Conservation (phyloP, 768 basidiomycete species). For the Asterophora lycoperdoides region DNA sequence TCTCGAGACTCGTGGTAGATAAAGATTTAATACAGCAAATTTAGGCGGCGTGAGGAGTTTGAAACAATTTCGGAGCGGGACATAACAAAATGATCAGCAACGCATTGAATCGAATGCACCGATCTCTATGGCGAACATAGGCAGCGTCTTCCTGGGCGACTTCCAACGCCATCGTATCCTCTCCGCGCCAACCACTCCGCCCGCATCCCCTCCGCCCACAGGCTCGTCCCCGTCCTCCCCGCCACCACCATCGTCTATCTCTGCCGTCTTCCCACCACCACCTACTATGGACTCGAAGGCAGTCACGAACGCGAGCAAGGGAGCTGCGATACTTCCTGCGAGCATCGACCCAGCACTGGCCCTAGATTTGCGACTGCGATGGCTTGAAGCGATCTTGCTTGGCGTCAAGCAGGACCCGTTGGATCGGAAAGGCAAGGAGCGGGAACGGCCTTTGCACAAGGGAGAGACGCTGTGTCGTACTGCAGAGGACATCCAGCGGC, state of each 20-base stretch:
- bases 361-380: slow-evolving; percentile 69
- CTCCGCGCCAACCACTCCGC: slow-evolving; percentile 21
- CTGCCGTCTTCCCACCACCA: slow-evolving; percentile 25
- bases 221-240: slow-evolving; percentile 29
- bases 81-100: not conserved
- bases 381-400: slow-evolving; percentile 74
- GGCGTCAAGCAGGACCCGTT: slow-evolving; percentile 51
- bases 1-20: too few relatives aligned
- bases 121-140: slow-evolving; percentile 40
- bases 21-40: too few relatives aligned
- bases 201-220: slow-evolving; percentile 22
- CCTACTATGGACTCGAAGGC: slow-evolving; percentile 1
- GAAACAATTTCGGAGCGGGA: not conserved
- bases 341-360: slow-evolving; percentile 64
- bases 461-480: slow-evolving; percentile 56
- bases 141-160: slow-evolving; percentile 82
- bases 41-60: not conserved
- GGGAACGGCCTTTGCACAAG: slow-evolving; percentile 25
- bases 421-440: slow-evolving; percentile 35
- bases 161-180: slow-evolving; percentile 60
- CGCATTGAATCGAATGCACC: too few relatives aligned
- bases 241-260: slow-evolving; percentile 34
- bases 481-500: slow-evolving; percentile 56
- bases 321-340: slow-evolving; percentile 8
- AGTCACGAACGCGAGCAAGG: too few relatives aligned